Evolutionary conservation across 106 monocot species (phyloP).

Genomic region (Dactylorhiza incarnata): DNA sequence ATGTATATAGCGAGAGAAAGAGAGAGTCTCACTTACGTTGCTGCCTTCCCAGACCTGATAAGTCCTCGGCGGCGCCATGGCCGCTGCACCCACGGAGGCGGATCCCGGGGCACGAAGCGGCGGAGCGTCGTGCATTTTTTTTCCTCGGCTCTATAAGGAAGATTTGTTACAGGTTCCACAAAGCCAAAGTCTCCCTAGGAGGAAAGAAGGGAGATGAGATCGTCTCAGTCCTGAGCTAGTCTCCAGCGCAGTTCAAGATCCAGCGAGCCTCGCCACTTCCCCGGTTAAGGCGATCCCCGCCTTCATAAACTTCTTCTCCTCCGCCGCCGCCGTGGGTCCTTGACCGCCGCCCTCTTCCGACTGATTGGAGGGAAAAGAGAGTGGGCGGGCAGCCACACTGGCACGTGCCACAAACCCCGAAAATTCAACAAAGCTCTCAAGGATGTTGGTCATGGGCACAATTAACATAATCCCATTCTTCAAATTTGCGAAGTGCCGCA

Average conservation of each 20-base stretch:
- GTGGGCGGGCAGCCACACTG: not conserved
- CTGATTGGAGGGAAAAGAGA: not conserved
- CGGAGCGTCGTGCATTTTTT: slow-evolving; percentile 28
- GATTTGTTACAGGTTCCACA: not conserved
- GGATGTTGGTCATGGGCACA: no score
- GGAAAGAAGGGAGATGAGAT: not conserved
- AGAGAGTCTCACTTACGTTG: slow-evolving; percentile 43
- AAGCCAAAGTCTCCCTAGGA: not conserved
- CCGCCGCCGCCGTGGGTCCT: not conserved
- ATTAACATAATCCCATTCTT: no score
- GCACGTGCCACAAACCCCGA: no score
- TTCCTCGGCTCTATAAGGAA: not conserved
- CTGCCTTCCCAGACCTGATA: slow-evolving; percentile 69
- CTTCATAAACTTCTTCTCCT: not conserved
- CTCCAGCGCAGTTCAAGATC: not conserved
- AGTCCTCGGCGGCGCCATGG: slow-evolving; percentile 30
- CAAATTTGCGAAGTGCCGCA: no score
- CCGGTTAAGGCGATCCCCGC: not conserved
- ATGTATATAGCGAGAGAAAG: not conserved
- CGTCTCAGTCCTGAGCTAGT: not conserved
- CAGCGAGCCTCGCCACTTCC: not conserved
- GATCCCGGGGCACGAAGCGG: slow-evolving; percentile 13
- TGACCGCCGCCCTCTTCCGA: not conserved
- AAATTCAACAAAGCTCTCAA: no score
- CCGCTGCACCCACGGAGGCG: not conserved